Percentiles rank a stretch among this genome's conserved stretches.
Conservation (phyloP, 306 rosid species). For the Echinosophora koreensis region DNA sequence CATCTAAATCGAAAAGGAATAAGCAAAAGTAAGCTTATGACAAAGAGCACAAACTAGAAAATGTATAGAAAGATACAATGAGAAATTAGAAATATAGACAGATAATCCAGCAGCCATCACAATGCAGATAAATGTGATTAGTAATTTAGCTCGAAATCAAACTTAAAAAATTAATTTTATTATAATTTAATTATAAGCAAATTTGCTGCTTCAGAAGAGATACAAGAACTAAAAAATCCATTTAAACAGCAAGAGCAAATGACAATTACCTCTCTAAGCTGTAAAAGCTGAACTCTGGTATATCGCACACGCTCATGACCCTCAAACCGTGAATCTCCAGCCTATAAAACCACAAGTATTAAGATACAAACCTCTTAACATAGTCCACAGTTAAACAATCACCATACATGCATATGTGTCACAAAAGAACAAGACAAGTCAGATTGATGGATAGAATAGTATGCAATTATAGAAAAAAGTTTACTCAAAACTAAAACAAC, state of each 20-base stretch:
- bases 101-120: not conserved
- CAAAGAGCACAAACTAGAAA: not conserved
- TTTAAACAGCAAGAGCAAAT: constrained; percentile 1
- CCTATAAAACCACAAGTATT: constrained; percentile 48
- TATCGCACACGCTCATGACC: constrained; percentile 72
- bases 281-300: constrained; percentile 70
- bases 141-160: not conserved
- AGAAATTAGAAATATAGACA: constrained; percentile 15
- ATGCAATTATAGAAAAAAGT: not conserved
- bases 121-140: not conserved
- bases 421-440: constrained; percentile 31
- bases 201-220: not conserved
- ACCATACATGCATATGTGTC: constrained; percentile 13
- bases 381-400: not conserved
- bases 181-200: too few species aligned
- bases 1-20: not conserved
- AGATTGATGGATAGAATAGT: not conserved
- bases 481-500: not conserved
- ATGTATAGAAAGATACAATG: not conserved
- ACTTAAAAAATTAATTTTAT: too few species aligned
- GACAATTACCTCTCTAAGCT: constrained; percentile 67
- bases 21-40: not conserved
- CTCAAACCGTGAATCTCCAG: constrained; percentile 77
- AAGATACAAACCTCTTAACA: constrained; percentile 22
- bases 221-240: not conserved